These are phyloP conservation scores for Globisporangium ultimum DNA, from an alignment of 352 stramenopile genomes.

Conservation along the genomic window DNA sequence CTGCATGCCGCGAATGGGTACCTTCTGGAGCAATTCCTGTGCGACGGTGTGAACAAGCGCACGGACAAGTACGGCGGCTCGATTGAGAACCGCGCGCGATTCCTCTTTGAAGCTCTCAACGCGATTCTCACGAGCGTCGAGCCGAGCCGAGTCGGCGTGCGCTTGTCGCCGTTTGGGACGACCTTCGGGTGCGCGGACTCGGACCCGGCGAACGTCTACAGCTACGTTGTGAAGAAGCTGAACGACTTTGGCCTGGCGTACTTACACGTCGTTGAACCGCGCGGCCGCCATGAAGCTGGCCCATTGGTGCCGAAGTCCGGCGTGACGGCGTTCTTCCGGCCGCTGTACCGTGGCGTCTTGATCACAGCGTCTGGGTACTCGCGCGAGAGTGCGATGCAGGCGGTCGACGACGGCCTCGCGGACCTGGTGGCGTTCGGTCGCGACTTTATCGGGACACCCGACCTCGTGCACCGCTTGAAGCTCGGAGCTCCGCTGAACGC, in stretches of 20 bases:
- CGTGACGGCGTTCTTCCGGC: conserved; percentile 32
- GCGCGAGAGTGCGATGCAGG: conserved; percentile 23
- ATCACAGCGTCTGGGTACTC: too few relatives aligned
- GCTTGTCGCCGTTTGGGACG: conserved; percentile 11
- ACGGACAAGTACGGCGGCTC: conserved; percentile 77
- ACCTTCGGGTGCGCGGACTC: conserved; percentile 33
- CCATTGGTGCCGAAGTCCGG: conserved; percentile 30
- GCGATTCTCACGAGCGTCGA: conserved; percentile 7
- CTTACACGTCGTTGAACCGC: conserved; percentile 49
- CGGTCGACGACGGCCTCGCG: conserved; percentile 19
- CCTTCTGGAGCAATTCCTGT: conserved; percentile 85
- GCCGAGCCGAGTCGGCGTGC: conserved; percentile 8
- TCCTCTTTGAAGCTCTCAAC: conserved; percentile 60
- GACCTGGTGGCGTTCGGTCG: conserved; percentile 42
- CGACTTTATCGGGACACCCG: conserved; percentile 49
- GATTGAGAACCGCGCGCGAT: conserved; percentile 61
- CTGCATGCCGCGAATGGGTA: conserved; percentile 88
- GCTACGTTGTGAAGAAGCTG: conserved; percentile 30
- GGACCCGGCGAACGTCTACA: conserved; percentile 32
- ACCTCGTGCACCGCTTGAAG: conserved; percentile 35
- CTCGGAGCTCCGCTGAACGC: conserved; percentile 22
- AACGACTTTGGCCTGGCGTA: conserved; percentile 39
- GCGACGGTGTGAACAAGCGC: conserved; percentile 53
- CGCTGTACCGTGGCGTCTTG: conserved; percentile 30
- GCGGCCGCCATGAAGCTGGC: conserved; percentile 21